These are phyloP conservation scores for Plenodomus lindquistii DNA, from an alignment of 2,329 filamentous ascomycete genomes.

Conservation along the genomic window DNA sequence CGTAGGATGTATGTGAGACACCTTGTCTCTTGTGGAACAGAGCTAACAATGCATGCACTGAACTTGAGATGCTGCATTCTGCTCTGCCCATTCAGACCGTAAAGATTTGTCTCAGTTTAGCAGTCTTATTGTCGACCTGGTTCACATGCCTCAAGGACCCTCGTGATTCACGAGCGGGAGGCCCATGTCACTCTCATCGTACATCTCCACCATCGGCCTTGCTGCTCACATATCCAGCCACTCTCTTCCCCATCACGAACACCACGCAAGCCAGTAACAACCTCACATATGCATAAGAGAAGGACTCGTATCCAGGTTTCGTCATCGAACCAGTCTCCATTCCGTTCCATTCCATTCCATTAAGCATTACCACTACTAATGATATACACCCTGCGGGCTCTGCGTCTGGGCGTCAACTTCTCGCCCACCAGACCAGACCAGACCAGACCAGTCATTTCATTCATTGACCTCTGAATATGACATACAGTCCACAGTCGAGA, in stretches of 20 bases:
- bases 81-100: too few species aligned
- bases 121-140: too few species aligned
- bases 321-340: too few species aligned
- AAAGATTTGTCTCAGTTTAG: too few species aligned
- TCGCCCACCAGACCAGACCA: not conserved
- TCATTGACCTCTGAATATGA: constrained; percentile 2
- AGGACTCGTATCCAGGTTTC: too few species aligned
- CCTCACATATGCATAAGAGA: too few species aligned
- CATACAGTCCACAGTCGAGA: constrained; percentile 6
- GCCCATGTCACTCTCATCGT: not conserved
- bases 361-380: constrained; percentile 41
- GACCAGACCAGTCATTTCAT: not conserved
- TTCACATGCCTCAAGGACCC: too few species aligned
- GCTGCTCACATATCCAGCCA: too few species aligned
- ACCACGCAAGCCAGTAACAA: not conserved
- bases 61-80: too few species aligned
- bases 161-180: not conserved
- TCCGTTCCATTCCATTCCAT: constrained; percentile 32
- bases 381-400: constrained; percentile 22
- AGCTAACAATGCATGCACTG: not conserved
- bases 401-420: too few species aligned
- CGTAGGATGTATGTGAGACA: not conserved
- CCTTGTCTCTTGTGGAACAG: not conserved
- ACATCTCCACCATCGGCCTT: too few species aligned
- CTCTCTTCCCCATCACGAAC: not conserved